Percentiles rank a stretch among this genome's conserved stretches.
These are phyloP conservation scores for Aspergillus pseudoglaucus DNA, from an alignment of 2,329 filamentous ascomycete genomes.

Conservation along the genomic window DNA sequence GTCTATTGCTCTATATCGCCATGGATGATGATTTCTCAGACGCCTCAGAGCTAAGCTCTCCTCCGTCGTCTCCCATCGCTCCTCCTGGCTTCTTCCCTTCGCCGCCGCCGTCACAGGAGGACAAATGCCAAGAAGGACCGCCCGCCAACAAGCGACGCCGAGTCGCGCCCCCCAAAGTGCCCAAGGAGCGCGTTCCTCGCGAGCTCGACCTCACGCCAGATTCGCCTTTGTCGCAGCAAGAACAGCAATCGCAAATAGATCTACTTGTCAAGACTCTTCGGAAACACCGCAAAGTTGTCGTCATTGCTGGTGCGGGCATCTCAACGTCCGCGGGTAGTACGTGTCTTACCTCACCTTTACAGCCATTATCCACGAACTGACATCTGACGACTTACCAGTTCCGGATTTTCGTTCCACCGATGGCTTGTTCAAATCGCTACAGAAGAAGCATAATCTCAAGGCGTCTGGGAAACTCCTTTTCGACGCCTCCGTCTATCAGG, in stretches of 20 bases:
- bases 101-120: conserved; percentile 39
- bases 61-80: conserved; percentile 32
- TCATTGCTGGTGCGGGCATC: conserved; percentile 93
- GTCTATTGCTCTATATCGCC: conserved; percentile 2
- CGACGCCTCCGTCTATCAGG: conserved; percentile 94
- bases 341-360: conserved; percentile 33
- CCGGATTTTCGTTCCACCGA: conserved; percentile 92
- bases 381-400: conserved; percentile 45
- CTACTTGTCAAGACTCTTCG: conserved; percentile 67
- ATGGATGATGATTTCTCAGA: conserved; percentile 29
- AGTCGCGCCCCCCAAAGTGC: conserved; percentile 42
- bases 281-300: conserved; percentile 92
- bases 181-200: conserved; percentile 68
- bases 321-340: conserved; percentile 89
- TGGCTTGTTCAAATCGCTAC: conserved; percentile 80
- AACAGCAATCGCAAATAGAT: conserved; percentile 59
- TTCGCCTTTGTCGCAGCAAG: conserved; percentile 27
- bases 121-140: conserved; percentile 51
- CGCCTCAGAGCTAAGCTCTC: conserved; percentile 37
- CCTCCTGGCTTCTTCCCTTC: conserved; percentile 35
- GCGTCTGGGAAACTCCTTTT: conserved; percentile 92
- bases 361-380: neutral
- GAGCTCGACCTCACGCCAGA: conserved; percentile 61
- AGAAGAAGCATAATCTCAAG: conserved; percentile 83
- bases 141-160: conserved; percentile 72